These are phyloP conservation scores for Tolypocladium amazonense DNA, from an alignment of 2,329 filamentous ascomycete genomes.

Conservation along the genomic window DNA sequence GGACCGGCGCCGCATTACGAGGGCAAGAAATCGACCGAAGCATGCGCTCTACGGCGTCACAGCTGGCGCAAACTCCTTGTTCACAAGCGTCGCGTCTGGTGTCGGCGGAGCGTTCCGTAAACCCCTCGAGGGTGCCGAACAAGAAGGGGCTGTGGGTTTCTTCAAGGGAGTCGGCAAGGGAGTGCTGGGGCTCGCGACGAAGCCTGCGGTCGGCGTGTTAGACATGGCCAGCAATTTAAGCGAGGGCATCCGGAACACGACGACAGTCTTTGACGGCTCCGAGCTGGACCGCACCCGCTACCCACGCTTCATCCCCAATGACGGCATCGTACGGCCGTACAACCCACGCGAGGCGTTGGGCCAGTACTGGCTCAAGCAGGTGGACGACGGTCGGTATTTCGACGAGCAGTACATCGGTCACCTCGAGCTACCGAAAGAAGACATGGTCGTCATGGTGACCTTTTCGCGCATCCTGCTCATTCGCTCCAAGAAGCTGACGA, in stretches of 20 bases:
- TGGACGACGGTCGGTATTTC: constrained; percentile 96
- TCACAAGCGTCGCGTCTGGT: constrained; percentile 84
- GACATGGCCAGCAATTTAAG: constrained; percentile 95
- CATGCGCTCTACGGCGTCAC: constrained; percentile 95
- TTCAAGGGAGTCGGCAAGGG: constrained; percentile 98
- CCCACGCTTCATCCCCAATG: constrained; percentile 80
- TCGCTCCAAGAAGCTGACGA: constrained; percentile 71
- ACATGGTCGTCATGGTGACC: constrained; percentile 83
- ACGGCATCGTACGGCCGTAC: constrained; percentile 91
- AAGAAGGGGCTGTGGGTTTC: constrained; percentile 87
- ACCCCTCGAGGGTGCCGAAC: constrained; percentile 89
- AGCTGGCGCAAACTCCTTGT: constrained; percentile 87
- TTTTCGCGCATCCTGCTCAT: constrained; percentile 84
- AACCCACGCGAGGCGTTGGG: constrained; percentile 90
- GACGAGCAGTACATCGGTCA: constrained; percentile 96
- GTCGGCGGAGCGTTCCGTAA: constrained; percentile 90
- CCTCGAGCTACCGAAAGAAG: constrained; percentile 78
- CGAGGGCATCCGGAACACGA: constrained; percentile 96
- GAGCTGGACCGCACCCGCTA: constrained; percentile 92
- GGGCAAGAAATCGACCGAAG: constrained; percentile 87
- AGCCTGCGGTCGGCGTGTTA: constrained; percentile 91
- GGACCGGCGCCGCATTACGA: constrained; percentile 85
- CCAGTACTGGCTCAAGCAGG: constrained; percentile 97
- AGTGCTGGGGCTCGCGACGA: constrained; percentile 85
- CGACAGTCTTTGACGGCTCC: constrained; percentile 91